Evolutionary conservation across 2,329 filamentous ascomycete species (phyloP).

Genomic region (Aspergillus texensis): DNA sequence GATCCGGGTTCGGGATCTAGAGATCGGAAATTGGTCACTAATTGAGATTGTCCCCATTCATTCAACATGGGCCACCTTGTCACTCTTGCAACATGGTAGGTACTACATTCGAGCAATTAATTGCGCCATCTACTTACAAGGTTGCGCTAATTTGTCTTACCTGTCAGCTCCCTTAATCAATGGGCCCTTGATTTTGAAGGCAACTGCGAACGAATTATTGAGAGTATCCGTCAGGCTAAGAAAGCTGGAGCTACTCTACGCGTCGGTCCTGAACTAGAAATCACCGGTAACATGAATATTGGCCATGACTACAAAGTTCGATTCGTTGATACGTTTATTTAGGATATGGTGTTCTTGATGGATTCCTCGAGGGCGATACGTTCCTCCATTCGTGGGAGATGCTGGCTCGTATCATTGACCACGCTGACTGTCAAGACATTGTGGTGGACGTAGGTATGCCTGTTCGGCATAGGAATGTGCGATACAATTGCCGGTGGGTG

Average conservation of each 20-base stretch:
- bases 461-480: conserved; percentile 62
- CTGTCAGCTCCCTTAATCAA: conserved; percentile 44
- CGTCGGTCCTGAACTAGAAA: conserved; percentile 59
- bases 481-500: conserved; percentile 63
- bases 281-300: conserved; percentile 47
- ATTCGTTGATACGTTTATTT: neutral
- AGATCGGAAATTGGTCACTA: neutral
- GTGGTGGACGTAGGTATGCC: conserved; percentile 67
- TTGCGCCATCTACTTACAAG: neutral
- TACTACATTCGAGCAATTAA: neutral
- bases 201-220: conserved; percentile 64
- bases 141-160: conserved; percentile 15
- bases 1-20: neutral
- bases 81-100: conserved; percentile 49
- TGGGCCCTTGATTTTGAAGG: conserved; percentile 65
- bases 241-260: conserved; percentile 63
- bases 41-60: neutral
- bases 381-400: conserved; percentile 66
- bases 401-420: conserved; percentile 61
- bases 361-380: conserved; percentile 62
- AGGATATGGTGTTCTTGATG: conserved; percentile 67
- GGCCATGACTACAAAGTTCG: neutral
- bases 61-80: conserved; percentile 43
- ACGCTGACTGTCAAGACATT: conserved; percentile 66
- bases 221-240: conserved; percentile 65